A percentile compares a stretch with the other conserved stretches of the same genome.
phyloP scores from a whole-genome alignment of 306 rosid species.

The Vigna radiata region DNA sequence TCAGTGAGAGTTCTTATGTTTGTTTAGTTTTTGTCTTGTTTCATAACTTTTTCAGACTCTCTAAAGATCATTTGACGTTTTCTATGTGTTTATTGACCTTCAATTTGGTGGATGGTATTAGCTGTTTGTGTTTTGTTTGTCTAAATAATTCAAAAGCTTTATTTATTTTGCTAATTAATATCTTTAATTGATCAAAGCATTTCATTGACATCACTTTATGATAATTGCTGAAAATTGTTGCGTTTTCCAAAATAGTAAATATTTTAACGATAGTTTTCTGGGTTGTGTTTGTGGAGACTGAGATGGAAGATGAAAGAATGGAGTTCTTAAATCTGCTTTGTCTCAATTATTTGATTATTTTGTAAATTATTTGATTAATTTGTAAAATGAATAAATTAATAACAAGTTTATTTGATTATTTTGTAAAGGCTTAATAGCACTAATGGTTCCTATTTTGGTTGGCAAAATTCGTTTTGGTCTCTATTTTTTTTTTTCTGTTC shows the following conservation, averaged over 20 bases:
- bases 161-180: conserved; percentile 33
- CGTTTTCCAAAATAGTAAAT: background rate
- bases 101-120: conserved; percentile 41
- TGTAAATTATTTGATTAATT: too few relatives aligned
- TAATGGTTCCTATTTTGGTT: too few relatives aligned
- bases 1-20: conserved; percentile 39
- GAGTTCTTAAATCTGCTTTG: too few relatives aligned
- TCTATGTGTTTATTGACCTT: conserved; percentile 41
- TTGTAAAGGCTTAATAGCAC: too few relatives aligned
- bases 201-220: background rate
- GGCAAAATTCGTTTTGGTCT: too few relatives aligned
- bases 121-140: conserved; percentile 46
- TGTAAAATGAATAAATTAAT: too few relatives aligned
- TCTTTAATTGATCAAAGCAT: conserved; percentile 22
- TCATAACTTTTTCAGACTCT: conserved; percentile 27
- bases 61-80: conserved; percentile 33
- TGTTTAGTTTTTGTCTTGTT: conserved; percentile 14
- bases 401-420: too few relatives aligned
- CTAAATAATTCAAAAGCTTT: conserved; percentile 32
- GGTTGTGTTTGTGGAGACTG: background rate
- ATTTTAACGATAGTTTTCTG: background rate
- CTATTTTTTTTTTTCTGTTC: too few relatives aligned
- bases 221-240: background rate
- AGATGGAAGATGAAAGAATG: background rate
- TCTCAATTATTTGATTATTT: background rate